Percentiles rank a stretch among this genome's conserved stretches.
phyloP scores from a whole-genome alignment of 768 basidiomycete species.

The Boletellus ananiceps region DNA sequence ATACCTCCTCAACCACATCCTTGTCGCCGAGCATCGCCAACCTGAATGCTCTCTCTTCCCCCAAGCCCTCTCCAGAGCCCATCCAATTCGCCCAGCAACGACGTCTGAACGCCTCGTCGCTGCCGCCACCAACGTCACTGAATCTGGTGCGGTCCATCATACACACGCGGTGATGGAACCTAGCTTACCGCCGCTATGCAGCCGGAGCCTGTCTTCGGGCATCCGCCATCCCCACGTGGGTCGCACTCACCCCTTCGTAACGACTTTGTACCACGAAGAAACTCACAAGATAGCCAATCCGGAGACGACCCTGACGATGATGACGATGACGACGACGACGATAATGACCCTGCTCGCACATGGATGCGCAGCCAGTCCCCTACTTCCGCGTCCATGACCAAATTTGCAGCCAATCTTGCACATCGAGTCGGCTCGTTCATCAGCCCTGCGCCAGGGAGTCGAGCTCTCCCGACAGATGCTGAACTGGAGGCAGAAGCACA shows the following conservation, averaged over 20 bases:
- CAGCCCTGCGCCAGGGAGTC: slow-evolving; percentile 42
- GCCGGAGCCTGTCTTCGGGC: slow-evolving; percentile 44
- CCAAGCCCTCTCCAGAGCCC: slow-evolving; percentile 19
- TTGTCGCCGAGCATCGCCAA: slow-evolving; percentile 31
- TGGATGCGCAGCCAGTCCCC: slow-evolving; percentile 44
- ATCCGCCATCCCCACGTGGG: slow-evolving; percentile 35
- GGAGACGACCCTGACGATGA: slow-evolving; percentile 40
- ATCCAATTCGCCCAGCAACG: slow-evolving; percentile 29
- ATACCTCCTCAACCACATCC: slow-evolving; percentile 32
- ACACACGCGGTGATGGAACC: slow-evolving; percentile 1
- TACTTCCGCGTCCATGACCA: slow-evolving; percentile 65
- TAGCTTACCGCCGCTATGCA: slow-evolving; percentile 21
- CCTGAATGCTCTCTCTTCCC: slow-evolving; percentile 30
- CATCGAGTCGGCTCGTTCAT: slow-evolving; percentile 71
- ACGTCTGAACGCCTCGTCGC: slow-evolving; percentile 34
- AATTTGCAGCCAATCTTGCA: slow-evolving; percentile 70
- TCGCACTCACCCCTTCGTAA: slow-evolving; percentile 74
- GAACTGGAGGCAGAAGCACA: slow-evolving; percentile 81
- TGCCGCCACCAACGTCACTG: slow-evolving; percentile 39
- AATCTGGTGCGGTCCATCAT: slow-evolving; percentile 32
- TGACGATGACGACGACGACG: slow-evolving; percentile 32
- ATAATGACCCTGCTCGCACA: slow-evolving; percentile 9
- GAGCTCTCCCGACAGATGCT: slow-evolving; percentile 59
- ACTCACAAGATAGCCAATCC: slow-evolving; percentile 49
- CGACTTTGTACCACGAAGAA: slow-evolving; percentile 43